These are phyloP conservation scores for Talaromyces sp. DNA, from an alignment of 2,329 filamentous ascomycete genomes.

Conservation along the genomic window DNA sequence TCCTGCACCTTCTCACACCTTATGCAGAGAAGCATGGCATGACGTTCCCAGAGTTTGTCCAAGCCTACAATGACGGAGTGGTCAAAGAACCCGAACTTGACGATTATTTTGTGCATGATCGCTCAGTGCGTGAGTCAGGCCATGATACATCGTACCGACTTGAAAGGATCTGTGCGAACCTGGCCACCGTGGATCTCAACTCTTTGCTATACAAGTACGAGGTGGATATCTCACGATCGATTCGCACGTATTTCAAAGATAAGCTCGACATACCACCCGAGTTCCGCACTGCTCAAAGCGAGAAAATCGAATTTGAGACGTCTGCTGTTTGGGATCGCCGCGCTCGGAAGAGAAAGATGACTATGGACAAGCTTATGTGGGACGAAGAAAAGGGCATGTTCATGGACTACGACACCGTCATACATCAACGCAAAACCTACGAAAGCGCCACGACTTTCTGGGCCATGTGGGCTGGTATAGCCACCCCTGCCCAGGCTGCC, in stretches of 20 bases:
- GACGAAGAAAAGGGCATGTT: conserved; percentile 89
- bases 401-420: conserved; percentile 91
- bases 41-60: conserved; percentile 76
- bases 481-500: conserved; percentile 79
- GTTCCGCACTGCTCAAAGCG: conserved; percentile 65
- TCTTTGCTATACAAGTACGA: conserved; percentile 96
- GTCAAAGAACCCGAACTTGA: conserved; percentile 84
- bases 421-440: conserved; percentile 74
- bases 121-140: conserved; percentile 90
- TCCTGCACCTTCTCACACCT: conserved; percentile 74
- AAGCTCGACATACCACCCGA: conserved; percentile 75
- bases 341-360: conserved; percentile 74
- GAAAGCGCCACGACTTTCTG: conserved; percentile 94
- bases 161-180: conserved; percentile 77
- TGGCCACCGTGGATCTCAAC: conserved; percentile 93
- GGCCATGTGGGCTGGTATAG: conserved; percentile 92
- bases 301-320: conserved; percentile 67
- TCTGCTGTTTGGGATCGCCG: conserved; percentile 88
- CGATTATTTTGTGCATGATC: conserved; percentile 92
- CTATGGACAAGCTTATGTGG: conserved; percentile 93
- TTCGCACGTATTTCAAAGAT: conserved; percentile 79
- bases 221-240: conserved; percentile 81
- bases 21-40: conserved; percentile 81
- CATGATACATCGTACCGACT: conserved; percentile 95
- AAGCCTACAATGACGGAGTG: conserved; percentile 74